Conservation (phyloP, 345 rosid species). For the Gossypium australe region DNA sequence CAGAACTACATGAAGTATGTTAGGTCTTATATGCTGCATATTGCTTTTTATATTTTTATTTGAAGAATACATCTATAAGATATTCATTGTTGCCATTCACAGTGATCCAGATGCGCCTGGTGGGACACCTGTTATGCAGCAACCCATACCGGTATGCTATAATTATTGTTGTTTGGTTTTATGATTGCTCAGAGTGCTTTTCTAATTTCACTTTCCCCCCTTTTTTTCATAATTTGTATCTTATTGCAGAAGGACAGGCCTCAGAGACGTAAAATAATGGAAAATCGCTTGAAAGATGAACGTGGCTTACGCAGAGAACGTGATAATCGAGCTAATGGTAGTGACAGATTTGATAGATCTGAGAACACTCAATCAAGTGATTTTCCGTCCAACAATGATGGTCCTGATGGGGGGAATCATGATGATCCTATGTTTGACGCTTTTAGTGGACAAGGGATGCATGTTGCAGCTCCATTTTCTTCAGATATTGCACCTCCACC, state of each 20-base stretch:
- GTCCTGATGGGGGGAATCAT: slow-evolving; percentile 51
- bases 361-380: slow-evolving; percentile 71
- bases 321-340: slow-evolving; percentile 58
- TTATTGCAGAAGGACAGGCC: slow-evolving; percentile 66
- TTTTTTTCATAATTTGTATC: background rate
- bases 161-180: background rate
- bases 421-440: slow-evolving; percentile 66
- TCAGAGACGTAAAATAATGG: slow-evolving; percentile 60
- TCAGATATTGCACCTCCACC: slow-evolving; percentile 91
- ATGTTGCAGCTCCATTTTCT: slow-evolving; percentile 56
- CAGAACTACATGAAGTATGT: slow-evolving; percentile 97
- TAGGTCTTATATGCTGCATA: background rate
- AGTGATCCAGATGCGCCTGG: slow-evolving; percentile 98
- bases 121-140: slow-evolving; percentile 87
- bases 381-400: slow-evolving; percentile 51
- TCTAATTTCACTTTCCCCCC: background rate
- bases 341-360: slow-evolving; percentile 68
- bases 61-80: slow-evolving; percentile 5
- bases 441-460: slow-evolving; percentile 76
- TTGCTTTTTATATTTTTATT: slow-evolving; percentile 2
- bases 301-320: slow-evolving; percentile 79
- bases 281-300: slow-evolving; percentile 79
- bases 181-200: background rate
- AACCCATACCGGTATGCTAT: slow-evolving; percentile 52
- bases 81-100: slow-evolving; percentile 21